Percentiles rank a stretch among this genome's conserved stretches.
phyloP scores from a whole-genome alignment of 352 stramenopile species.

The Phytophthora brassicae region DNA sequence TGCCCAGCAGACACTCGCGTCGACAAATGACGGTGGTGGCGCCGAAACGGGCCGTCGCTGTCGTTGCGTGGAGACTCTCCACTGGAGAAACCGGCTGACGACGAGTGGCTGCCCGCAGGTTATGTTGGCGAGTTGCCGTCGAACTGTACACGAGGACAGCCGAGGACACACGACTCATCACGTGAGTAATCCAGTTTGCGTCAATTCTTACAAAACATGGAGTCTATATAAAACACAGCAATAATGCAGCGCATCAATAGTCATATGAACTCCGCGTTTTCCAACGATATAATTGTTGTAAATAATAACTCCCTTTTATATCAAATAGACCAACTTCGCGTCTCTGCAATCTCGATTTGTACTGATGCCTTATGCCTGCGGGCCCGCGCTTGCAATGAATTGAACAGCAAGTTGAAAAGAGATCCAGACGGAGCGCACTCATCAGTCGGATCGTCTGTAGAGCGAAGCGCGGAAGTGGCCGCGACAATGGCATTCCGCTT shows the following conservation, averaged over 20 bases:
- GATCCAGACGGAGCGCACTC: constrained; percentile 34
- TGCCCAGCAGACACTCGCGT: constrained; percentile 23
- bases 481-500: constrained; percentile 5
- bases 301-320: too few species aligned
- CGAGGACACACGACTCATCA: constrained; percentile 14
- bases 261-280: too few species aligned
- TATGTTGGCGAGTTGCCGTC: constrained; percentile 19
- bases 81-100: constrained; percentile 29
- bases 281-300: too few species aligned
- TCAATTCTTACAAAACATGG: too few species aligned
- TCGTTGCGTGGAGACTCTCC: constrained; percentile 27
- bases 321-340: constrained; percentile 2
- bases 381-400: constrained; percentile 23
- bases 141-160: constrained; percentile 8
- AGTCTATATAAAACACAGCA: too few species aligned
- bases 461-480: not conserved
- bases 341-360: constrained; percentile 8
- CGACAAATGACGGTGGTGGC: constrained; percentile 27
- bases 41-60: constrained; percentile 24
- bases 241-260: too few species aligned
- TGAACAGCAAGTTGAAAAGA: constrained; percentile 28
- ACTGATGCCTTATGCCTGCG: constrained; percentile 23
- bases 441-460: constrained; percentile 21
- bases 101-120: constrained; percentile 16
- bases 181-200: constrained; percentile 7